Conservation (phyloP, 768 basidiomycete species). For the Polyporus arcularius region DNA sequence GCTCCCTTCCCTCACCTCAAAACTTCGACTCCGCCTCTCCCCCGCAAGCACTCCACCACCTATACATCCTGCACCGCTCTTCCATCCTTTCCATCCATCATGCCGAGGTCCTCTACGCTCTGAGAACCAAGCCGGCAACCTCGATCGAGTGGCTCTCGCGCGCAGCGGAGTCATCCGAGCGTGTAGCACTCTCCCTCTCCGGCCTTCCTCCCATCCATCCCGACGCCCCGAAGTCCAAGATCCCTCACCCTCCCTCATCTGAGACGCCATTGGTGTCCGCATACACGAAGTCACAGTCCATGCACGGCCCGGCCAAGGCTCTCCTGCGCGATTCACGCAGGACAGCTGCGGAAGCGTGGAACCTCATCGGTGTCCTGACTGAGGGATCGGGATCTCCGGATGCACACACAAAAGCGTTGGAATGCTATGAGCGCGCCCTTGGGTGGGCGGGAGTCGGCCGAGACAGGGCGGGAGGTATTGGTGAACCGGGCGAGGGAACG, state of each 20-base stretch:
- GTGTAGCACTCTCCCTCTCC: constrained; percentile 56
- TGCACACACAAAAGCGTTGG: constrained; percentile 45
- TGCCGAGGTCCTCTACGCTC: constrained; percentile 68
- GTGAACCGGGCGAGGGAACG: constrained; percentile 51
- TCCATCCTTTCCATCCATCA: constrained; percentile 73
- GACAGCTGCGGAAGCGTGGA: constrained; percentile 76
- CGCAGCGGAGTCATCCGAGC: constrained; percentile 70
- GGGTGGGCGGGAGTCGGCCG: constrained; percentile 60
- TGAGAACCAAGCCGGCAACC: constrained; percentile 38
- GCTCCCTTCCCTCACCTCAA: constrained; percentile 51
- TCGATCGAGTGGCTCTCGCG: constrained; percentile 58
- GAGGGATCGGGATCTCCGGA: constrained; percentile 40
- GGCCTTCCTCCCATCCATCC: constrained; percentile 40
- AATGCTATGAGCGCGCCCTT: constrained; percentile 70
- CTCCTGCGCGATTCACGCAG: constrained; percentile 70
- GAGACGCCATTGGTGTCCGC: constrained; percentile 42
- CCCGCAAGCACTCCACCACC: constrained; percentile 60
- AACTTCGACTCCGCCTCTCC: constrained; percentile 47
- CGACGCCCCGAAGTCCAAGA: constrained; percentile 35
- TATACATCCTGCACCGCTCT: constrained; percentile 72
- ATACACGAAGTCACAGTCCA: constrained; percentile 49
- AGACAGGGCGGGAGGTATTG: constrained; percentile 37
- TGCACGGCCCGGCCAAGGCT: constrained; percentile 55
- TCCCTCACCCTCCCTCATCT: constrained; percentile 40
- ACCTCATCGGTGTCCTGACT: constrained; percentile 66